Conservation (phyloP, 257 asterid genomes). For the Euphrasia confusa region DNA sequence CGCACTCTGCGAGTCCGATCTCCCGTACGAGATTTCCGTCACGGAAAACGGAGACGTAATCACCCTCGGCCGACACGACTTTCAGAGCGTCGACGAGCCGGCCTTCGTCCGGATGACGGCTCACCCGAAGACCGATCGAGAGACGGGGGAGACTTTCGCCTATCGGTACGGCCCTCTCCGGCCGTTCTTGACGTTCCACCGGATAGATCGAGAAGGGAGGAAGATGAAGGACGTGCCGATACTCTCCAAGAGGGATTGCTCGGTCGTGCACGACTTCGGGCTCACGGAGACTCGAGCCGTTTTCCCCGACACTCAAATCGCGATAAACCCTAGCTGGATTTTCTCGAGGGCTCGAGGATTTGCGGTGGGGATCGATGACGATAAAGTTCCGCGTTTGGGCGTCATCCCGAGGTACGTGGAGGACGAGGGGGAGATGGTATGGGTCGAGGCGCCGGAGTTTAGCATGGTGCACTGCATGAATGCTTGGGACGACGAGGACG, state of each 20-base stretch:
- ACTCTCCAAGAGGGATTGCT: neutral
- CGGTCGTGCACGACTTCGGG: constrained; percentile 52
- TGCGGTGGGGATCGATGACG: neutral
- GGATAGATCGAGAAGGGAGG: too few species aligned
- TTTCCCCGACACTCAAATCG: constrained; percentile 40
- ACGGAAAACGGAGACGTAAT: too few species aligned
- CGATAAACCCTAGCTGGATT: neutral
- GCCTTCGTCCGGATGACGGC: too few species aligned
- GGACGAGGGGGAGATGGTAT: neutral
- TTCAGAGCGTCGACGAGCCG: too few species aligned
- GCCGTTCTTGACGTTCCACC: too few species aligned
- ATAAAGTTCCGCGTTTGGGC: neutral
- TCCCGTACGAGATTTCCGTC: too few species aligned
- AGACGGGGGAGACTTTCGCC: too few species aligned
- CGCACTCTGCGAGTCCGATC: too few species aligned
- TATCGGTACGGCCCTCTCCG: too few species aligned
- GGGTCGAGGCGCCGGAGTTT: neutral
- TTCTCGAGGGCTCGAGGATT: neutral
- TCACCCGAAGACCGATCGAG: too few species aligned
- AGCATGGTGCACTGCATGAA: neutral
- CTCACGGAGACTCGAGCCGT: constrained; percentile 41
- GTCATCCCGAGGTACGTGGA: neutral
- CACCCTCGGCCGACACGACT: too few species aligned
- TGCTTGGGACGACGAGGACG: constrained; percentile 1
- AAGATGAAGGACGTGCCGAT: too few species aligned